Evolutionary conservation across 2,329 filamentous ascomycete genomes (phyloP), one percentile per base, ranked within the genome.

Genomic region (Pseudophaeomoniella oleicola): DNA sequence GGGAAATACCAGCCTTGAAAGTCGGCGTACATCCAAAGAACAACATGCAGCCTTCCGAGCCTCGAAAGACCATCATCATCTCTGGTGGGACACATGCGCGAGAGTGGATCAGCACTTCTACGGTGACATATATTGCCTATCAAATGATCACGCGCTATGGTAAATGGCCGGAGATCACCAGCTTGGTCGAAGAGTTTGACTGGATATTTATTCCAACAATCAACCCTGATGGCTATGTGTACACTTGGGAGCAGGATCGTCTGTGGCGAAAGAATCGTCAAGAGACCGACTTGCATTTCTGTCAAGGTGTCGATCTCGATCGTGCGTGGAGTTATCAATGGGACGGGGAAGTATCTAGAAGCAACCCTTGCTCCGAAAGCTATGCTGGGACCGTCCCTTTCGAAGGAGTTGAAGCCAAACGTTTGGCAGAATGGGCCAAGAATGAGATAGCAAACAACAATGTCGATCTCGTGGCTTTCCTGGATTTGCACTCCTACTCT

Each of bases 191-290:
- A 43, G 69, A 80, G 37, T 94, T 88, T 50, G 87, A 96, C 56
- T 77, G 92, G 47, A 68, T 96, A 32, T 80, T 96, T 47, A 71
- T 96, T 16, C 90, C 90, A 1, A 83, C 84, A 0, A 59, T 90
- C 39, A 98, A 98, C 53, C 86, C 88, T 0, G 90, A 98, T 55
- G 90, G 90, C 18, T 92, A 94, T 52, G 79, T 85, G 44, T 94
- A 94, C 57, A 86, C 83, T 1, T 96, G 88, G 88, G 75, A 87
- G 41, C 75, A 75, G 1, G 88, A 98, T 55, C 78, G 90, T 5
- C 66, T 98, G 0, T 98, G 88, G 88, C 81, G 88, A 50, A 98
- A 96, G 62, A 93, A 90, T 39, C 70, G 85, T 34, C 88, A 96
- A 53, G 71, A 77, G 35, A 96, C 87, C 1, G 77, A 69, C 40